Conservation (phyloP, 1,284 basidiomycete genomes). For the Phlebopus sp. region DNA sequence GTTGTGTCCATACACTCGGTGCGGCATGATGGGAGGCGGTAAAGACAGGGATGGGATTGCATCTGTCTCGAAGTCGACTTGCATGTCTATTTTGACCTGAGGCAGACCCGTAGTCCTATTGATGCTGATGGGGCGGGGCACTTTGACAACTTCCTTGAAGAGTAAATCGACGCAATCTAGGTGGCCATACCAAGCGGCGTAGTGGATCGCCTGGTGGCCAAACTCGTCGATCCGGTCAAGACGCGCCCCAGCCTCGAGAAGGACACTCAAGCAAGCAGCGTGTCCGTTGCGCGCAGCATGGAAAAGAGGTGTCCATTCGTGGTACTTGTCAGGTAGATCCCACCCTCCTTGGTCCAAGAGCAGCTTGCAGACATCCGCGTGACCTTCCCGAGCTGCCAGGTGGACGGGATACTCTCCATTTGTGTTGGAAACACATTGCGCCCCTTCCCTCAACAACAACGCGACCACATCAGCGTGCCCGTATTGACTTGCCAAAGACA, state of each 20-base stretch:
- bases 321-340: conserved; percentile 93
- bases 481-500: conserved; percentile 88
- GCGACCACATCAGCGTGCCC: conserved; percentile 84
- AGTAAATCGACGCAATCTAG: conserved; percentile 75
- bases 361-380: conserved; percentile 77
- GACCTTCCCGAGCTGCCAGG: conserved; percentile 96
- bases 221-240: conserved; percentile 82
- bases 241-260: conserved; percentile 79
- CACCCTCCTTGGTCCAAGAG: conserved; percentile 78
- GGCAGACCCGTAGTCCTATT: conserved; percentile 11
- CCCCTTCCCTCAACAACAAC: conserved; percentile 68
- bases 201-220: conserved; percentile 85
- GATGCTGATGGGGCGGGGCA: conserved; percentile 11
- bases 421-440: conserved; percentile 80
- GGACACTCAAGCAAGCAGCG: conserved; percentile 68
- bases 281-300: conserved; percentile 93
- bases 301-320: conserved; percentile 97
- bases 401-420: conserved; percentile 97
- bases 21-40: conserved; percentile 97
- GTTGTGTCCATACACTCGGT: conserved; percentile 87
- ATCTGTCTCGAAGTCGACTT: conserved; percentile 62
- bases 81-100: conserved; percentile 24
- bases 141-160: conserved; percentile 45
- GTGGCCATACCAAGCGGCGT: conserved; percentile 98
- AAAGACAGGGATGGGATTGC: conserved; percentile 91